Conservation (phyloP, 2,329 filamentous ascomycete species). For the Plectosphaerella plurivora region DNA sequence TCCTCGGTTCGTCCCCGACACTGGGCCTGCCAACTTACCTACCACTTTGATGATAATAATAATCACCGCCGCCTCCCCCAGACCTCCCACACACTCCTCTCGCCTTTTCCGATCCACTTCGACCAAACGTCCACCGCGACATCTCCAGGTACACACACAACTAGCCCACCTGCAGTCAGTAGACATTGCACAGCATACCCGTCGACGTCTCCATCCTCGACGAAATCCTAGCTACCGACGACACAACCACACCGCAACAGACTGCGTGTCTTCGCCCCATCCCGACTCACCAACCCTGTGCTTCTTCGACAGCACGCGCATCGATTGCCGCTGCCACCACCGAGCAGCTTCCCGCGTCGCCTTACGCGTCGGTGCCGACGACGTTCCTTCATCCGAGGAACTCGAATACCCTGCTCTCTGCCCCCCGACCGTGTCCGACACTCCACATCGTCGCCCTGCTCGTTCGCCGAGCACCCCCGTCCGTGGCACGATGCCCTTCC, state of each 20-base stretch:
- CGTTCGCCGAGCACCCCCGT: slow-evolving; percentile 29
- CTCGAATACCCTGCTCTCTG: neutral
- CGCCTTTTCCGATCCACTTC: slow-evolving; percentile 12
- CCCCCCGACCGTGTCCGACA: slow-evolving; percentile 3
- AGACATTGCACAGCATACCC: slow-evolving; percentile 5
- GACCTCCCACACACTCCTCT: slow-evolving; percentile 11
- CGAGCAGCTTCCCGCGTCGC: neutral
- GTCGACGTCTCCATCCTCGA: neutral
- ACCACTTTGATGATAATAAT: slow-evolving; percentile 12
- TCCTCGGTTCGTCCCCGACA: slow-evolving; percentile 4
- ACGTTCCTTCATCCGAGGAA: too few relatives aligned
- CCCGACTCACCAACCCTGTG: neutral
- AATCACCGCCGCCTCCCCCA: slow-evolving; percentile 13
- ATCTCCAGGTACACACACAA: slow-evolving; percentile 2
- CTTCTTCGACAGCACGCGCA: neutral
- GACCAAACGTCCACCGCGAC: slow-evolving; percentile 5
- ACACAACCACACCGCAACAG: neutral
- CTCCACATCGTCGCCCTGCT: slow-evolving; percentile 18
- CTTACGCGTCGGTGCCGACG: neutral
- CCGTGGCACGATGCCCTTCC: slow-evolving; percentile 67
- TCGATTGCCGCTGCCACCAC: neutral
- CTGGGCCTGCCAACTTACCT: slow-evolving; percentile 10
- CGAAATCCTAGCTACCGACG: neutral
- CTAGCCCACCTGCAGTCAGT: neutral
- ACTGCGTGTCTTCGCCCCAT: neutral